A percentile compares a stretch with the other conserved stretches of the same genome.
phyloP scores from a whole-genome alignment of 2,329 filamentous ascomycete species.

The Aspergillus sp. region DNA sequence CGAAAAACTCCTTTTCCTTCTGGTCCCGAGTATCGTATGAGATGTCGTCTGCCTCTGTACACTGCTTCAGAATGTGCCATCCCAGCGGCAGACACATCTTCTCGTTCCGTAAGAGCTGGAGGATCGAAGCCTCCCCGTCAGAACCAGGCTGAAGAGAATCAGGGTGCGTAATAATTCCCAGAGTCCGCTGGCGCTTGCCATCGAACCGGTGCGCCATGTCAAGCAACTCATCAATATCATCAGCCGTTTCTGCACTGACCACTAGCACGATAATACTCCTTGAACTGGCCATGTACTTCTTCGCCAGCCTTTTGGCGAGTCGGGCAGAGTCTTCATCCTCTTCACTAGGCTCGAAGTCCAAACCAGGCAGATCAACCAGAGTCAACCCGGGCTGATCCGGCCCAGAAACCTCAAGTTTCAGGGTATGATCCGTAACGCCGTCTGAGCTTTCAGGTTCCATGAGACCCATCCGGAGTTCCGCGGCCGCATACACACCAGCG shows the following conservation, averaged over 20 bases:
- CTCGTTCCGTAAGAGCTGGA: constrained; percentile 42
- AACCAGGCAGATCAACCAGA: constrained; percentile 62
- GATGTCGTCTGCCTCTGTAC: too few relatives aligned
- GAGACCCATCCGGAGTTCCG: constrained; percentile 54
- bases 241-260: constrained; percentile 51
- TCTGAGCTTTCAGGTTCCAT: constrained; percentile 16
- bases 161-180: constrained; percentile 52
- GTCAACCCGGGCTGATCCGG: constrained; percentile 61
- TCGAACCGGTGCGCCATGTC: constrained; percentile 45
- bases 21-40: constrained; percentile 30
- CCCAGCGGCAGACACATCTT: constrained; percentile 45
- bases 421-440: constrained; percentile 46
- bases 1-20: constrained; percentile 36
- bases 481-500: constrained; percentile 51
- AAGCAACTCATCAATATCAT: constrained; percentile 59
- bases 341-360: constrained; percentile 56
- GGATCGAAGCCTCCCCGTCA: constrained; percentile 34
- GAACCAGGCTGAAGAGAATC: constrained; percentile 40
- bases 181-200: constrained; percentile 28
- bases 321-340: constrained; percentile 49
- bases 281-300: constrained; percentile 56
- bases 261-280: constrained; percentile 62
- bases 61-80: constrained; percentile 46
- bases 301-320: constrained; percentile 50
- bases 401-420: constrained; percentile 60